Evolutionary conservation across 2,329 filamentous ascomycete genomes (phyloP).

Genomic region (Xylariaceae sp.): DNA sequence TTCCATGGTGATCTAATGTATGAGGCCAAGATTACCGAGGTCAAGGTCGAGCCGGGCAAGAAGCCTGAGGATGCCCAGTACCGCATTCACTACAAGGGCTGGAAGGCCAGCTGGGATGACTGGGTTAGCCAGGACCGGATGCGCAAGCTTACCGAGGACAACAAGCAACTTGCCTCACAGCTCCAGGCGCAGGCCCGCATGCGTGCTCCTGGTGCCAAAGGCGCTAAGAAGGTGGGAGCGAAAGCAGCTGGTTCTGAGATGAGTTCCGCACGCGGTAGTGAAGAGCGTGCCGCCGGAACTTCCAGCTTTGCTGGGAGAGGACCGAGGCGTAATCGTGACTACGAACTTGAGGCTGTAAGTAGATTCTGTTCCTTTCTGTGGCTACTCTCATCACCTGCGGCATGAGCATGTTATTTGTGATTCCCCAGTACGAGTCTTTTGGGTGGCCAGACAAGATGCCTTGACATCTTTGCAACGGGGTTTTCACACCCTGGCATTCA

Average conservation of each 20-base stretch:
- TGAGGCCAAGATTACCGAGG: slow-evolving; percentile 90
- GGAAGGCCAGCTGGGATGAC: slow-evolving; percentile 99
- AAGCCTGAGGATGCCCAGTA: slow-evolving; percentile 70
- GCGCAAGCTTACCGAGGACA: slow-evolving; percentile 91
- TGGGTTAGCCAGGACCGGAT: slow-evolving; percentile 94
- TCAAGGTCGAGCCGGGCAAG: slow-evolving; percentile 34
- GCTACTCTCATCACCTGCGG: background rate
- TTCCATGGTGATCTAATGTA: slow-evolving; percentile 98
- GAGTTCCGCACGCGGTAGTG: slow-evolving; percentile 67
- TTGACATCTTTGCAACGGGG: no score
- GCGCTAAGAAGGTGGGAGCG: slow-evolving; percentile 50
- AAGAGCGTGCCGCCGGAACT: slow-evolving; percentile 65
- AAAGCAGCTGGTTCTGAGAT: slow-evolving; percentile 50
- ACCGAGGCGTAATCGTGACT: slow-evolving; percentile 71
- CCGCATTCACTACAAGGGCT: slow-evolving; percentile 97
- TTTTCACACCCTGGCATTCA: no score
- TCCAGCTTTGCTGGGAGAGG: slow-evolving; percentile 61
- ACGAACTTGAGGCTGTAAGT: slow-evolving; percentile 77
- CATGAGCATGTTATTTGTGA: background rate
- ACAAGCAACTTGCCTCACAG: slow-evolving; percentile 79
- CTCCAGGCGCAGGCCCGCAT: slow-evolving; percentile 57
- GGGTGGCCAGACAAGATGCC: no score
- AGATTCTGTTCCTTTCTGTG: slow-evolving; percentile 12
- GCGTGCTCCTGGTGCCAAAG: slow-evolving; percentile 39
- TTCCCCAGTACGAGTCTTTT: no score